Evolutionary conservation across 2,329 filamentous ascomycete species (phyloP), one percentile per base, ranked within the genome.

Genomic region (Metarhizium sp.): DNA sequence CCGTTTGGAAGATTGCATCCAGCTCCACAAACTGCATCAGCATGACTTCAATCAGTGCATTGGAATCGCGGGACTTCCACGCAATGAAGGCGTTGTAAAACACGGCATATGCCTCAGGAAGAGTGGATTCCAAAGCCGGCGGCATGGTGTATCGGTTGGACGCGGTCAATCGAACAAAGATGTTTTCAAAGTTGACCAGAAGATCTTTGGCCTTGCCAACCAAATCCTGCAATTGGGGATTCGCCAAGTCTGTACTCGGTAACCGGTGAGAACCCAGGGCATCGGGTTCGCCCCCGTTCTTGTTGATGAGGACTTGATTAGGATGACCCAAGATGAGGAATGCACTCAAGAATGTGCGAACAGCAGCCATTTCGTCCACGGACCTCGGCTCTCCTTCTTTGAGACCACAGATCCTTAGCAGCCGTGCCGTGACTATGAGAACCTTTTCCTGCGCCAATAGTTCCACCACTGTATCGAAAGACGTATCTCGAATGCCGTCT

Each of bases 1-100:
- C 87, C 2, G 86, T 88, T 66, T 91, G 87, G 77, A 88, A 88
- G 50, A 92, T 92, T 40, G 86, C 86, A 64, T 94, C 89, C 2
- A 94, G 79, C 66, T 91, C 88, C 18, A 92, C 87, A 68, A 92
- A 92, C 60, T 90, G 88, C 64, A 89, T 80, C n/a, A 92, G 78
- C 88, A 94, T 92, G 55, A 90, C 86, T 63, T 92, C 87, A 53
- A 92, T 83, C 4, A 94, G 75, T 0, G 88, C 85, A 54, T 85
- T 85, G 0, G 87, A 89, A 66, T 92, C 89, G 53, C 88, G 81
- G 2, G 88, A 85, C 69, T 92, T 90, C 89, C 89, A 94, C 3
- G 87, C 84, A 58, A 89, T 87, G 64, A 94, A 92, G 1, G 87
- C 87, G 53, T 88, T 86, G 62, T 86, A 82, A 62, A 90, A 94